phyloP scores from a whole-genome alignment of 495 filamentous ascomycete species.

The Lasiosphaeria hispida region DNA sequence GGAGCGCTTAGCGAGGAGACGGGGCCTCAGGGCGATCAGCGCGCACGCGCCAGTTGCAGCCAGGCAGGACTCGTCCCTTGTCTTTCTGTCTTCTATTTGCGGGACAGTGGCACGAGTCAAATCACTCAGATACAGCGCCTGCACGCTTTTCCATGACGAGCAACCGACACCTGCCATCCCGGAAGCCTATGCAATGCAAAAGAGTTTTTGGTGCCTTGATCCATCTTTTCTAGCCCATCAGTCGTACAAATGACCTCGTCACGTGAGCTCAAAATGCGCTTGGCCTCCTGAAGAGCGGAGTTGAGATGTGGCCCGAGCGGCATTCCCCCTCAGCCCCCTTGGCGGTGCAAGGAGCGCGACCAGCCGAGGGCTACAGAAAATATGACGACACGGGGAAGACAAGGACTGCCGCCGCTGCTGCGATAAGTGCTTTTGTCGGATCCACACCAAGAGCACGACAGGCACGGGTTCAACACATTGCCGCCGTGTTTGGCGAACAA shows the following conservation, averaged over 20 bases:
- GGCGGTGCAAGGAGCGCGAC: background rate
- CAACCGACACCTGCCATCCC: background rate
- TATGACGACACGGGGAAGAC: background rate
- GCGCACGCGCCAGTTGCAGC: conserved; percentile 20
- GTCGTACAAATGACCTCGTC: background rate
- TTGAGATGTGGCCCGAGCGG: conserved; percentile 2
- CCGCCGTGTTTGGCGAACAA: too few species aligned
- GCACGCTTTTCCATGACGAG: background rate
- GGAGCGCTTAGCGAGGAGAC: conserved; percentile 20
- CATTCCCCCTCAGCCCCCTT: background rate
- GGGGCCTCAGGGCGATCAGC: conserved; percentile 19
- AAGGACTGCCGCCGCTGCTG: too few species aligned
- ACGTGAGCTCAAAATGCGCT: background rate
- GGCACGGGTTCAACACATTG: too few species aligned
- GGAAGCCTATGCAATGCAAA: background rate
- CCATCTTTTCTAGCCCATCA: background rate
- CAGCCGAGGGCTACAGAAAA: background rate
- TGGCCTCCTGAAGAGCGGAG: background rate
- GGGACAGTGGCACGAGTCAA: conserved; percentile 4
- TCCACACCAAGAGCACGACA: too few species aligned
- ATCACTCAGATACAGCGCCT: background rate
- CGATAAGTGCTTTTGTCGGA: too few species aligned
- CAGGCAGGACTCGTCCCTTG: conserved; percentile 14
- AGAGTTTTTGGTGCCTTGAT: conserved; percentile 5
- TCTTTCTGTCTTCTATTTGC: conserved; percentile 8